phyloP scores from a whole-genome alignment of 176 grass and related monocot species.

The Aegilops speltoides region DNA sequence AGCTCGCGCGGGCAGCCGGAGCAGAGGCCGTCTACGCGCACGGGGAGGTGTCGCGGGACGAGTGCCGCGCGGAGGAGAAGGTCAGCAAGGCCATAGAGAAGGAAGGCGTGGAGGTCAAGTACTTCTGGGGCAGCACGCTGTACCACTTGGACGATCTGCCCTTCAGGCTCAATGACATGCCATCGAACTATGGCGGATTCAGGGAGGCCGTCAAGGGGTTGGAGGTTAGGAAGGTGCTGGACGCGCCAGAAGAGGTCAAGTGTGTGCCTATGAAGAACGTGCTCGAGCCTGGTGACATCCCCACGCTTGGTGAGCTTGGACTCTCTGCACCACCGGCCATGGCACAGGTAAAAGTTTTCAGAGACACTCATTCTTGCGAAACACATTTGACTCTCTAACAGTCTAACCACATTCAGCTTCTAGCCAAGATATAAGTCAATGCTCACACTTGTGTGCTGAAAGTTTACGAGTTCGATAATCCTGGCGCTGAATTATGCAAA shows the following conservation, averaged over 20 bases:
- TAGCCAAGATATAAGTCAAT: neutral
- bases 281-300: conserved; percentile 83
- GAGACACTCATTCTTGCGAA: neutral
- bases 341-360: conserved; percentile 45
- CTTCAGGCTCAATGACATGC: conserved; percentile 70
- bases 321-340: conserved; percentile 45
- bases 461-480: neutral
- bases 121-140: conserved; percentile 95
- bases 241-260: conserved; percentile 72
- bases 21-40: conserved; percentile 79
- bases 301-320: conserved; percentile 70
- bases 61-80: conserved; percentile 66
- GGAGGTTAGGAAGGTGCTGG: conserved; percentile 62
- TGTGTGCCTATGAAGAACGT: conserved; percentile 71
- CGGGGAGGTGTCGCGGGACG: conserved; percentile 81
- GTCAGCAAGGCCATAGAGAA: conserved; percentile 78
- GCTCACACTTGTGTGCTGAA: neutral
- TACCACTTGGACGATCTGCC: conserved; percentile 90
- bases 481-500: neutral
- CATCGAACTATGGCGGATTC: conserved; percentile 69
- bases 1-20: conserved; percentile 60
- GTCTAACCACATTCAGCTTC: neutral
- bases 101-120: conserved; percentile 90
- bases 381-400: neutral
- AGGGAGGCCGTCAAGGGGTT: conserved; percentile 67